Percentiles rank a stretch among this genome's conserved stretches.
Evolutionary conservation across 2,329 filamentous ascomycete genomes (phyloP).

Genomic region (Pseudogymnoascus destructans): DNA sequence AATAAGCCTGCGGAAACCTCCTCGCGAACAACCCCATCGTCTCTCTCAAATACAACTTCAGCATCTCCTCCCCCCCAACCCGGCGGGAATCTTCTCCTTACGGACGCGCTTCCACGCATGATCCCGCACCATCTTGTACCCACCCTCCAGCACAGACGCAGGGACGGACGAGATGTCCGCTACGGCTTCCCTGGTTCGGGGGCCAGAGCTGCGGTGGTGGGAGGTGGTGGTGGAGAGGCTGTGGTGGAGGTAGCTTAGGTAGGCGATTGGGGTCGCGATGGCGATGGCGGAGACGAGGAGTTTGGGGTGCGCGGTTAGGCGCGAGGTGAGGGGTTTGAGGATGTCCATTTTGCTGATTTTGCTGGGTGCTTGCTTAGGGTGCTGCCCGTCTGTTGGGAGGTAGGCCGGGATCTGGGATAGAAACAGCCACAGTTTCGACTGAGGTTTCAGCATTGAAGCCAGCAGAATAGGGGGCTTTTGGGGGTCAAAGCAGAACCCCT

Average conservation of each 20-base stretch:
- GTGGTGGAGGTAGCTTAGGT: not conserved
- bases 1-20: slow-evolving; percentile 7
- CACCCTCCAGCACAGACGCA: not conserved
- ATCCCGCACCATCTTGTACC: not conserved
- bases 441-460: no score
- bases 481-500: no score
- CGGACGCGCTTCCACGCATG: not conserved
- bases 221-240: not conserved
- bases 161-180: not conserved
- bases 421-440: no score
- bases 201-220: not conserved
- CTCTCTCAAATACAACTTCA: slow-evolving; percentile 8
- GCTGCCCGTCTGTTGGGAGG: no score
- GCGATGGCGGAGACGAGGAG: not conserved
- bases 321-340: not conserved
- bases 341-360: not conserved
- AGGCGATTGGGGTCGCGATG: not conserved
- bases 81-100: not conserved
- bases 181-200: not conserved
- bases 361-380: not conserved
- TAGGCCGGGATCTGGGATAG: no score
- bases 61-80: not conserved
- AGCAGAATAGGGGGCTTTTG: no score
- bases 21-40: slow-evolving; percentile 7
- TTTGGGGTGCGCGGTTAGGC: not conserved